A percentile compares a stretch with the other conserved stretches of the same genome.
Evolutionary conservation across 2,329 filamentous ascomycete genomes (phyloP).

Genomic region (Paecilomyces sp.): DNA sequence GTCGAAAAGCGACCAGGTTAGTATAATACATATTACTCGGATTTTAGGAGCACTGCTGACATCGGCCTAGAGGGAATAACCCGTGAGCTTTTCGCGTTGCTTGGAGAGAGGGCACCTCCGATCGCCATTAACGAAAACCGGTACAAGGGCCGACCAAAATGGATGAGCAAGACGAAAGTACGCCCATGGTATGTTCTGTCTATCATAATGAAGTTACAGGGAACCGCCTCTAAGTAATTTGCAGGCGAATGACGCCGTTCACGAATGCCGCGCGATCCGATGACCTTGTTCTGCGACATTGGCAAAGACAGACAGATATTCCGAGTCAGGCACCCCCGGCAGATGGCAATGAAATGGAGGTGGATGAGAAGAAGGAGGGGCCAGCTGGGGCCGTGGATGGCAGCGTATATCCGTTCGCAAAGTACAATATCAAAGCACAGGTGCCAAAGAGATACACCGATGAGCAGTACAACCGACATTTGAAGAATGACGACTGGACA

Average conservation of each 20-base stretch:
- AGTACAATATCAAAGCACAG: slow-evolving; percentile 76
- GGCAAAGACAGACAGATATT: slow-evolving; percentile 59
- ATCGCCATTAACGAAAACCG: slow-evolving; percentile 47
- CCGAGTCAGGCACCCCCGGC: slow-evolving; percentile 25
- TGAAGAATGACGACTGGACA: slow-evolving; percentile 74
- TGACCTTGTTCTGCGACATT: slow-evolving; percentile 67
- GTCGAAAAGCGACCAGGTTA: slow-evolving; percentile 51
- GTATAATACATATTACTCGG: slow-evolving; percentile 14
- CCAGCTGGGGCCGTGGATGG: slow-evolving; percentile 20
- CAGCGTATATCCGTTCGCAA: slow-evolving; percentile 59
- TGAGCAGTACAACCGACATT: slow-evolving; percentile 71
- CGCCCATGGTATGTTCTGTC: slow-evolving; percentile 40
- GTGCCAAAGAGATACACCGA: slow-evolving; percentile 72
- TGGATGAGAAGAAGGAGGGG: slow-evolving; percentile 31
- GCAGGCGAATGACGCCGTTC: slow-evolving; percentile 66
- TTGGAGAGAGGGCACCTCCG: slow-evolving; percentile 46
- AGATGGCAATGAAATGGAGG: slow-evolving; percentile 31
- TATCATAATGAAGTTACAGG: slow-evolving; percentile 50
- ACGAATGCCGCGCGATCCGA: slow-evolving; percentile 70
- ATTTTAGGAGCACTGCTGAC: slow-evolving; percentile 6
- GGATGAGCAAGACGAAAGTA: slow-evolving; percentile 37
- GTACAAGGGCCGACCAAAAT: slow-evolving; percentile 45
- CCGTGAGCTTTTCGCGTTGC: slow-evolving; percentile 43
- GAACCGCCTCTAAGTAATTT: slow-evolving; percentile 34
- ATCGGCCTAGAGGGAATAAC: slow-evolving; percentile 39